Evolutionary conservation across 768 basidiomycete species (phyloP).

Genomic region (Phlebiopsis flavidoalba): DNA sequence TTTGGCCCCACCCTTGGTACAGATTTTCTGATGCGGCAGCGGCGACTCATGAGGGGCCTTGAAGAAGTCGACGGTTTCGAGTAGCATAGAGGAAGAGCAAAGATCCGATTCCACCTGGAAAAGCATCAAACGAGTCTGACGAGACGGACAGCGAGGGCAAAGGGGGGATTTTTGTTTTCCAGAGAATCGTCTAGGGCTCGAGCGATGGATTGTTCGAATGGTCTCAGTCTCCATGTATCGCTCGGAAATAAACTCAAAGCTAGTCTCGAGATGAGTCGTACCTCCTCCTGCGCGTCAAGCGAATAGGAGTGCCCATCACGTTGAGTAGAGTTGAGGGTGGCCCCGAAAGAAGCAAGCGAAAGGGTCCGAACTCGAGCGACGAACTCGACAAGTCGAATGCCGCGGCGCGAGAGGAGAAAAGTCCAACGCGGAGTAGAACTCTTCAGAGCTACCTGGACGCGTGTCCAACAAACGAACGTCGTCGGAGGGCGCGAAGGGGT

Average conservation of each 20-base stretch:
- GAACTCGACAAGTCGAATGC: constrained; percentile 20
- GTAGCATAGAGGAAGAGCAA: constrained; percentile 14
- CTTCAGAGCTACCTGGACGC: background rate
- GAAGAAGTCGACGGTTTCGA: constrained; percentile 2
- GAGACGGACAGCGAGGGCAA: constrained; percentile 20
- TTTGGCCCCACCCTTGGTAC: constrained; percentile 13
- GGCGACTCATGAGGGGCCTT: background rate
- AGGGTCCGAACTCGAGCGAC: constrained; percentile 20
- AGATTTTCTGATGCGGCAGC: constrained; percentile 7
- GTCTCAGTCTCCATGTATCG: constrained; percentile 9
- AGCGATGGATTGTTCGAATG: constrained; percentile 3
- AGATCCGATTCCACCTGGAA: constrained; percentile 9
- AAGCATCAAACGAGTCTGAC: constrained; percentile 11
- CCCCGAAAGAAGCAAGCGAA: constrained; percentile 17
- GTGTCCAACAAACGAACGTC: background rate
- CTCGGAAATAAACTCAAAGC: constrained; percentile 12
- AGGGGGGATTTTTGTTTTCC: constrained; percentile 17
- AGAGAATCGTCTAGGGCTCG: background rate
- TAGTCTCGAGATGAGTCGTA: constrained; percentile 3
- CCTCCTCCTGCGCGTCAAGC: constrained; percentile 5
- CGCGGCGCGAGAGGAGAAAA: constrained; percentile 12
- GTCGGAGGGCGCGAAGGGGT: background rate
- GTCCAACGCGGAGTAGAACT: constrained; percentile 1
- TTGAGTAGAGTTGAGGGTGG: constrained; percentile 12
- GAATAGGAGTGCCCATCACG: constrained; percentile 8